Base-by-base conservation (phyloP, 2,329 filamentous ascomycete genomes). In the Alternaria solani region DNA sequence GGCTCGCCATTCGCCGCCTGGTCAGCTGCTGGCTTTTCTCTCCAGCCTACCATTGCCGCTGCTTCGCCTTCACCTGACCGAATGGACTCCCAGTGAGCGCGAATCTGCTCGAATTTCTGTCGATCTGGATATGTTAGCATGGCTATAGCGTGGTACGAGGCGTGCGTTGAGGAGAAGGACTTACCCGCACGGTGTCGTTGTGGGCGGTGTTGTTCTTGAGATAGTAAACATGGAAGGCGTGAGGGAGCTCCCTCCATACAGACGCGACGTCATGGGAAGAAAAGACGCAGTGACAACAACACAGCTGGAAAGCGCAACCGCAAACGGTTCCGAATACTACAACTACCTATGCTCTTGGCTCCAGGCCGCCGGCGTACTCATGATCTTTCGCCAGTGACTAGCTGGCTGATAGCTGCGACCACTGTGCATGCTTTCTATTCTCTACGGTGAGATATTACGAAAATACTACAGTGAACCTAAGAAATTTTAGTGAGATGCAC, bases 111-210 rank as follows among this genome's bases (percentile, higher is more conserved):
- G 55, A 77, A 78, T 54, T 56, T 76, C 18, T 68, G 60, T 59
- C 62, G 69, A 62, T 75, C 73, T 70, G 72, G 66, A 63, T 73
- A 71, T 23, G 61, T 78, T 52, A 78, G 75, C 76, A 78, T 78
- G 67, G 55, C 54, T 62, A 56, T 55, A 67, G 58, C 61, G 66
- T 69, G 64, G 55, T 53, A 38, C 18, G 30, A 36, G 47, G 49
- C 23, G 55, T 61, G 54, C 47, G 52, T 46, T 36, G 43, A 46
- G 51, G 23, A n/a, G 51, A 51, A 57, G 39, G 38, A 63, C 66
- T 67, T 65, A 70, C 70, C 52, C 54, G 59, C 34, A 46, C 59
- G 49, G 41, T 51, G 49, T 18, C 58, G 43, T 57, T 51, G 63
- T 55, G 46, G 41, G 32, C 28, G 61, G 48, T 57, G 55, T 61